Conservation (phyloP, 176 grass and related monocot species). For the Musa acuminata region DNA sequence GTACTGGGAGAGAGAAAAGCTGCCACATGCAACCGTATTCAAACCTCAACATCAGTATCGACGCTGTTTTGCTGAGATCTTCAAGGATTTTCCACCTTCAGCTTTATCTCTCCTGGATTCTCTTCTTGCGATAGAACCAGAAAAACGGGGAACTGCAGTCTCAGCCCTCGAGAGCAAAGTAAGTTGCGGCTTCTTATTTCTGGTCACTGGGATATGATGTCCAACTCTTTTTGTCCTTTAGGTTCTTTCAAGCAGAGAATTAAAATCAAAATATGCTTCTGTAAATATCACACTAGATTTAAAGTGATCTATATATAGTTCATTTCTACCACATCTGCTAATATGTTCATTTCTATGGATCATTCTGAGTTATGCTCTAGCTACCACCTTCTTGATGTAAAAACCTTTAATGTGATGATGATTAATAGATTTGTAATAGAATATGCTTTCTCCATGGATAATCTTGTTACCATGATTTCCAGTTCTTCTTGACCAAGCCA, state of each 20-base stretch:
- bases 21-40: constrained; percentile 26
- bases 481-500: constrained; percentile 57
- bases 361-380: too few relatives aligned
- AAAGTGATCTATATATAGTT: too few relatives aligned
- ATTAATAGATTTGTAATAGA: neutral
- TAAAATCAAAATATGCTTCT: too few relatives aligned
- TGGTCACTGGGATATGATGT: too few relatives aligned
- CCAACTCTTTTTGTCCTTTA: neutral
- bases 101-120: constrained; percentile 16
- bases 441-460: neutral
- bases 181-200: neutral
- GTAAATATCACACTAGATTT: too few relatives aligned
- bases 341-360: too few relatives aligned
- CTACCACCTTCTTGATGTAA: too few relatives aligned
- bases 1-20: constrained; percentile 27
- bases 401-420: neutral
- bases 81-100: constrained; percentile 26
- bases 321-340: too few relatives aligned
- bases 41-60: constrained; percentile 26
- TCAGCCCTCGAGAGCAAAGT: constrained; percentile 38
- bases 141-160: neutral
- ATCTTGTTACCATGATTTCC: neutral
- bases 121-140: constrained; percentile 28
- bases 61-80: constrained; percentile 5
- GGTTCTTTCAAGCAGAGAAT: too few relatives aligned